These are phyloP conservation scores for Elsinoe ampelina DNA, from an alignment of 2,329 filamentous ascomycete species.

Conservation along the genomic window DNA sequence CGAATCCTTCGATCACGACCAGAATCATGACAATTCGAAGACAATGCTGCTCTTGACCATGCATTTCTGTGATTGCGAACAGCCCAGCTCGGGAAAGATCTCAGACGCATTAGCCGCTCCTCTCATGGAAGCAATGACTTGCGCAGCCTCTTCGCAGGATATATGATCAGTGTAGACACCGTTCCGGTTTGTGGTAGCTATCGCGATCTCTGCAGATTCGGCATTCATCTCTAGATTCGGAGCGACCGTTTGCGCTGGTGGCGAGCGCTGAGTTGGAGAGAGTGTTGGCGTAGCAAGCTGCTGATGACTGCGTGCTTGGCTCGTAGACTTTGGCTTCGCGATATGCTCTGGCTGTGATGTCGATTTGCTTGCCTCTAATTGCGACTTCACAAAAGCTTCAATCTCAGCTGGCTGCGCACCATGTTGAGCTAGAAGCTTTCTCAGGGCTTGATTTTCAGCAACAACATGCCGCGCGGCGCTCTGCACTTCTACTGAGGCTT, in stretches of 20 bases:
- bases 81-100: conserved; percentile 3
- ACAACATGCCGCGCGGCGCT: conserved; percentile 1
- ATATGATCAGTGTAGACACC: conserved; percentile 3
- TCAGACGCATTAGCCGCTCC: not conserved
- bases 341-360: no score
- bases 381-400: not conserved
- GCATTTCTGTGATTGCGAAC: not conserved
- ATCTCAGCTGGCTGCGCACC: not conserved
- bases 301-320: no score
- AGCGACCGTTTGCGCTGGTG: no score
- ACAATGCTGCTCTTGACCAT: conserved; percentile 8
- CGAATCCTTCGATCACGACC: conserved; percentile 11
- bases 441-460: not conserved
- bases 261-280: no score
- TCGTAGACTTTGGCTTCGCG: not conserved
- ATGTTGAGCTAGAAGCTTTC: not conserved
- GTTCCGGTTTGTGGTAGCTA: not conserved
- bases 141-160: conserved; percentile 4
- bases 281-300: no score
- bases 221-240: not conserved
- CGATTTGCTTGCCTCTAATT: not conserved
- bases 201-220: not conserved
- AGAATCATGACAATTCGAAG: conserved; percentile 2
- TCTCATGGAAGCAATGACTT: conserved; percentile 5
- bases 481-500: conserved; percentile 3